These are phyloP conservation scores for Ambrosiella cleistominuta DNA, from an alignment of 2,329 filamentous ascomycete species.

Conservation along the genomic window DNA sequence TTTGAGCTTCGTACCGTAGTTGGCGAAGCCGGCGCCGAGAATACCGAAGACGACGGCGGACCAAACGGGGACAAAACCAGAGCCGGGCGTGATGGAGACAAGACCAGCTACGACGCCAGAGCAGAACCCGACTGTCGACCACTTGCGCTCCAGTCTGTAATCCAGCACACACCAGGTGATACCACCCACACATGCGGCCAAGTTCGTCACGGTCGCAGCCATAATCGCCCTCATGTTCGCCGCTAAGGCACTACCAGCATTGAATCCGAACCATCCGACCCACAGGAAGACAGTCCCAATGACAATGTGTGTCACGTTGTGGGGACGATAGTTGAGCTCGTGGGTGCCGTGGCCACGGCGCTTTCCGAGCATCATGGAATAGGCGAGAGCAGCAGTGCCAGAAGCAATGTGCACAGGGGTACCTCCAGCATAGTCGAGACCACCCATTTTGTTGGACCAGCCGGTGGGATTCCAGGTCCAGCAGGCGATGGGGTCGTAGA, in stretches of 20 bases:
- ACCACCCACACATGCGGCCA: conserved; percentile 68
- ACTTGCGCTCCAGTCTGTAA: conserved; percentile 76
- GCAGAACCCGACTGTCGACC: conserved; percentile 87
- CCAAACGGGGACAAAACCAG: conserved; percentile 74
- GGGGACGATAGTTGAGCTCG: conserved; percentile 78
- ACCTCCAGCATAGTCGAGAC: conserved; percentile 76
- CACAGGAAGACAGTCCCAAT: conserved; percentile 86
- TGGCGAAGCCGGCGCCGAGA: conserved; percentile 59
- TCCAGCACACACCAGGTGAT: conserved; percentile 83
- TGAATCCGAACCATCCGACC: conserved; percentile 95
- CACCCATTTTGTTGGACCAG: conserved; percentile 65
- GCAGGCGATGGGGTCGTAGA: conserved; percentile 86
- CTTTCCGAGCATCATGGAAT: conserved; percentile 83
- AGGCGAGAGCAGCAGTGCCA: conserved; percentile 67
- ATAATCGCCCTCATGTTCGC: conserved; percentile 75
- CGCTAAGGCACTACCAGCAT: conserved; percentile 63
- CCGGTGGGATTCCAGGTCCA: conserved; percentile 83
- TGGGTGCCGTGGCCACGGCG: conserved; percentile 69
- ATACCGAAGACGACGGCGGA: conserved; percentile 64
- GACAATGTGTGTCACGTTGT: conserved; percentile 85
- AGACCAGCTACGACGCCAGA: conserved; percentile 76
- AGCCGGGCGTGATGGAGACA: conserved; percentile 76
- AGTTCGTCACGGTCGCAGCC: conserved; percentile 71
- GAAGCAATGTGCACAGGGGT: conserved; percentile 82
- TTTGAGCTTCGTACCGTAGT: conserved; percentile 84